Evolutionary conservation across 1,139 yeast species (phyloP).

Genomic region (Citeromyces siamensis): DNA sequence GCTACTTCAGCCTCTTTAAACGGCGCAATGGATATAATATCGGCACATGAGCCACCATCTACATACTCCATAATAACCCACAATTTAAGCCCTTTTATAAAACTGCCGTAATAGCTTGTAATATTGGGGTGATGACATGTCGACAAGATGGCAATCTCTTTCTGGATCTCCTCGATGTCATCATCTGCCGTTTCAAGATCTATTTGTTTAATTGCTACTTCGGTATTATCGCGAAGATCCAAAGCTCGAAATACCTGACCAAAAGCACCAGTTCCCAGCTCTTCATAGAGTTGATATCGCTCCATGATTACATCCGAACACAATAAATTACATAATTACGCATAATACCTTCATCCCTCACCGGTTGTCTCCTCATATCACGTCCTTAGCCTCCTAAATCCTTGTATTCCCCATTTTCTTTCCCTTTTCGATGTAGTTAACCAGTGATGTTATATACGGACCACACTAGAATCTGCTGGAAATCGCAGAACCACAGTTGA

Average conservation of each 20-base stretch:
- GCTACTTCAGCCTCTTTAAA: constrained; percentile 45
- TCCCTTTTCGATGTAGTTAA: too few relatives aligned
- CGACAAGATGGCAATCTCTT: constrained; percentile 65
- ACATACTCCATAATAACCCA: constrained; percentile 85
- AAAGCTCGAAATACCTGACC: constrained; percentile 77
- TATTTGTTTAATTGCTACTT: constrained; percentile 61
- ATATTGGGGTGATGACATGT: constrained; percentile 63
- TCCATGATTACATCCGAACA: constrained; percentile 10
- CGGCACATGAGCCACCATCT: constrained; percentile 77
- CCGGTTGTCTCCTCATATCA: too few relatives aligned
- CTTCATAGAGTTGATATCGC: constrained; percentile 54
- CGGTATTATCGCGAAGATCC: constrained; percentile 33
- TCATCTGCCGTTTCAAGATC: constrained; percentile 71
- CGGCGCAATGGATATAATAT: constrained; percentile 51
- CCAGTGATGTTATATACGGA: too few relatives aligned
- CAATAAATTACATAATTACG: too few relatives aligned
- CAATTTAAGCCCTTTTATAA: constrained; percentile 63
- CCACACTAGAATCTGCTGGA: too few relatives aligned
- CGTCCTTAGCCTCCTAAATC: too few relatives aligned
- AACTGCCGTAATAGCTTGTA: constrained; percentile 70
- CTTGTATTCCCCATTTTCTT: too few relatives aligned
- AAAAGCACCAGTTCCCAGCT: constrained; percentile 81
- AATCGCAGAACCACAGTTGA: too few relatives aligned
- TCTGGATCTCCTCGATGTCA: constrained; percentile 68
- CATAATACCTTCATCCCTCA: too few relatives aligned